Base-by-base conservation (phyloP, 2,329 filamentous ascomycete species). In the Fusarium acutatum region DNA sequence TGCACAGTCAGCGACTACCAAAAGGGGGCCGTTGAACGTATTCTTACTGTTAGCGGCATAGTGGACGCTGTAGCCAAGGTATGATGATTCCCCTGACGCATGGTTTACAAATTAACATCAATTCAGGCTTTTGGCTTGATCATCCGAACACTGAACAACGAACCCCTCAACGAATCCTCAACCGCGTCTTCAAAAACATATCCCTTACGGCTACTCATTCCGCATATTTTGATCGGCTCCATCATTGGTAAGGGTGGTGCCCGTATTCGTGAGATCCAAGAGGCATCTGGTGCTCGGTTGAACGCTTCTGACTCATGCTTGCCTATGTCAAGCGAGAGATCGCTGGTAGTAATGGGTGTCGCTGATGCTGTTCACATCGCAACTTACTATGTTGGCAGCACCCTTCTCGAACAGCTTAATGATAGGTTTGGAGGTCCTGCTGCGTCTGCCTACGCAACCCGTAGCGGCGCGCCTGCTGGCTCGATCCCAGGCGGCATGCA, bases 1-100 rank as follows among this genome's bases (percentile, higher is more conserved):
- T 99, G 96, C 87, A 99, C 96, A 53, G 96, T 99, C 77, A 98
- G 95, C 85, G 96, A 99, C 84, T 99, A 98, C 80, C 94, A 97
- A 77, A 94, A 97, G 80, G 96, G 96, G 75, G 96, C 96, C 62
- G 95, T 98, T 38, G 96, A 99, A 87, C 94, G 96, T 81, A 98
- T 99, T 80, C 88, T 99, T 79, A 99, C 96, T 37, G 96, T 99
- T 70, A 98, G 96, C 83, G 96, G 96, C 72, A 92, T 94, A 75
- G 96, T 98, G 76, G 96, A 99, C 85, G 96, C 96, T 77, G 95
- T 95, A 75, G 96, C 96, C 77, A 99, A 99, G 91, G 94, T 96
- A 87, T 78, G 87, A 58, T 32, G 18, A n/a, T 35, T 17, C n/a
- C 52, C 28, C 24, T 32, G 17, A 53, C 63, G 5, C 53, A 53